Conservation (phyloP, 257 asterid species). For the Nicotiana obtusifolia region DNA sequence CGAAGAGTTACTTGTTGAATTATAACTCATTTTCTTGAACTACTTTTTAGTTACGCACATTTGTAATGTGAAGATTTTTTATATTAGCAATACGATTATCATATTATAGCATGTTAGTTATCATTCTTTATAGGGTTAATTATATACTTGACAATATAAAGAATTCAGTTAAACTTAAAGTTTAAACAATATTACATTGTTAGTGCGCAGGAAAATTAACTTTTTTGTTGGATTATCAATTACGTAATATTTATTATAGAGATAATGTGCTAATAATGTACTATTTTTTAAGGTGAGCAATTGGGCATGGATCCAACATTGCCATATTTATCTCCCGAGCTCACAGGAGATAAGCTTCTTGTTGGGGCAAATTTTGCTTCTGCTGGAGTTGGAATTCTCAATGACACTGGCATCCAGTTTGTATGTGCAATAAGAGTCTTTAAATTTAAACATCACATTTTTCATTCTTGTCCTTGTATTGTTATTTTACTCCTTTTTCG, state of each 20-base stretch:
- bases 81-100: too few species aligned
- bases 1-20: background rate
- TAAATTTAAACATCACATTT: background rate
- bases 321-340: constrained; percentile 67
- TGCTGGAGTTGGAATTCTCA: constrained; percentile 87
- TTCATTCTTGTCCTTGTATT: background rate
- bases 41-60: too few species aligned
- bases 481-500: background rate
- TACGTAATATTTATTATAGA: background rate
- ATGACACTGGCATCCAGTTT: constrained; percentile 90
- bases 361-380: constrained; percentile 94
- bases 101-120: too few species aligned
- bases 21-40: too few species aligned
- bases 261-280: background rate
- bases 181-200: too few species aligned
- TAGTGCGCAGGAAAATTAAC: too few species aligned
- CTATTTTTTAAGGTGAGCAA: constrained; percentile 39
- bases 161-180: too few species aligned
- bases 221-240: too few species aligned
- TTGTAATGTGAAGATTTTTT: too few species aligned
- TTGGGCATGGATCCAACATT: constrained; percentile 54
- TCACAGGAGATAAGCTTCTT: constrained; percentile 49
- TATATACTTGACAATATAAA: too few species aligned
- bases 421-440: constrained; percentile 32
- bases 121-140: too few species aligned